Evolutionary conservation across 2,329 filamentous ascomycete genomes (phyloP).

Genomic region (Ceratocystis cacaofunesta): DNA sequence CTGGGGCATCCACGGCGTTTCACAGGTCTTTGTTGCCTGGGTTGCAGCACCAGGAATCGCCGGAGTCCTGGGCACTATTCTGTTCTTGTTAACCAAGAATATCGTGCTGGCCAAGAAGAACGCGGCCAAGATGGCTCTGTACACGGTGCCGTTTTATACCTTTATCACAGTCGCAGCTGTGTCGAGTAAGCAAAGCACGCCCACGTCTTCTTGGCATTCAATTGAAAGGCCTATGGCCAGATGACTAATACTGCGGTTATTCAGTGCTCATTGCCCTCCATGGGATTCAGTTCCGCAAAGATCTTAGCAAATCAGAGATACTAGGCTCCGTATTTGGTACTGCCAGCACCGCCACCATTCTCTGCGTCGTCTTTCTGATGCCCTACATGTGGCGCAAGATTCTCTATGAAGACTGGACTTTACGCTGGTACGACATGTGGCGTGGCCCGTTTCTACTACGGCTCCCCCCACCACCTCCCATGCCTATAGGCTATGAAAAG

Average conservation of each 20-base stretch:
- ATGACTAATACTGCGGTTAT: conserved; percentile 14
- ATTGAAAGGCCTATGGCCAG: no score
- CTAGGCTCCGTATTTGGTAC: conserved; percentile 29
- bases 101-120: conserved; percentile 23
- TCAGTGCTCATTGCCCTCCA: conserved; percentile 39
- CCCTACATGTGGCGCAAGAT: conserved; percentile 38
- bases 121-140: conserved; percentile 21
- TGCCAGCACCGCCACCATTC: conserved; percentile 28
- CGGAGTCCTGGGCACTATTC: conserved; percentile 22
- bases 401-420: conserved; percentile 35
- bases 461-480: conserved; percentile 25
- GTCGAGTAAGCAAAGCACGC: conserved; percentile 21
- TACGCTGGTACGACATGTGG: conserved; percentile 34
- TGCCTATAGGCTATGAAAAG: conserved; percentile 28
- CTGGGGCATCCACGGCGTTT: conserved; percentile 27
- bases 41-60: conserved; percentile 25
- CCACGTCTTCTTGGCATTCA: no score
- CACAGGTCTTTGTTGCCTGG: conserved; percentile 28
- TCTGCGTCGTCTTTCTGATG: conserved; percentile 35
- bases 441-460: conserved; percentile 33
- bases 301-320: conserved; percentile 19
- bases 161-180: conserved; percentile 26
- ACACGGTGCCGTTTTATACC: conserved; percentile 27
- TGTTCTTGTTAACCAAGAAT: conserved; percentile 26
- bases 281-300: conserved; percentile 21